Conservation (phyloP, 805 yeast species). For the Starmerella bombicola region DNA sequence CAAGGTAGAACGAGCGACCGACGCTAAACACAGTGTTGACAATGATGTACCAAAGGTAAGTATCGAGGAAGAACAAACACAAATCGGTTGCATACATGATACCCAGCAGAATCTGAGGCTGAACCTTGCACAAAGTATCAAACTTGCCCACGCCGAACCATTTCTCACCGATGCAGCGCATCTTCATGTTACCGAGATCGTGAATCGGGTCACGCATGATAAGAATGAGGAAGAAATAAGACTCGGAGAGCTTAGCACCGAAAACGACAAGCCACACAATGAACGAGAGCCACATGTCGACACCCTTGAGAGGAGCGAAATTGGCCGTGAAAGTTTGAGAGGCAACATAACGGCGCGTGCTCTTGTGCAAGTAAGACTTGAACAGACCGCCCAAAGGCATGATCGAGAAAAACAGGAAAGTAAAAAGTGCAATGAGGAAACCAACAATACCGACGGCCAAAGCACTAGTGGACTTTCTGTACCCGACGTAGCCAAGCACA, state of each 20-base stretch:
- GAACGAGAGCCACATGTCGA: slow-evolving; percentile 94
- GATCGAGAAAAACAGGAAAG: slow-evolving; percentile 72
- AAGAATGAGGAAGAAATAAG: slow-evolving; percentile 80
- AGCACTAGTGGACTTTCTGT: slow-evolving; percentile 53
- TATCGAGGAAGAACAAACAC: slow-evolving; percentile 93
- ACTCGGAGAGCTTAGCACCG: slow-evolving; percentile 77
- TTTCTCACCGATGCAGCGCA: slow-evolving; percentile 93
- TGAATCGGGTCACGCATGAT: slow-evolving; percentile 92
- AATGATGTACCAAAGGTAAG: slow-evolving; percentile 96
- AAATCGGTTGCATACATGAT: slow-evolving; percentile 87
- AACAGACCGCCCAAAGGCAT: slow-evolving; percentile 97
- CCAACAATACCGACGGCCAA: slow-evolving; percentile 70
- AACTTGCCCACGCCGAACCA: slow-evolving; percentile 49
- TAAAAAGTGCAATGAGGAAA: slow-evolving; percentile 76
- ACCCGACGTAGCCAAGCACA: slow-evolving; percentile 65
- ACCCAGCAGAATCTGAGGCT: slow-evolving; percentile 80
- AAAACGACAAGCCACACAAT: slow-evolving; percentile 82
- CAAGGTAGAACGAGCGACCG: slow-evolving; percentile 95
- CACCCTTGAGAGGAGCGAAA: slow-evolving; percentile 64
- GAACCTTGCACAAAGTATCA: slow-evolving; percentile 63
- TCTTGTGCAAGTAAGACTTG: slow-evolving; percentile 79
- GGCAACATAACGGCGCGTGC: slow-evolving; percentile 77
- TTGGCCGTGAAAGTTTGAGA: slow-evolving; percentile 94
- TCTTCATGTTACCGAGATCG: slow-evolving; percentile 64
- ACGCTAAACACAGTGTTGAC: slow-evolving; percentile 91